Base-by-base conservation (phyloP, 129 eudicot species). In the Helichrysum umbraculigerum region DNA sequence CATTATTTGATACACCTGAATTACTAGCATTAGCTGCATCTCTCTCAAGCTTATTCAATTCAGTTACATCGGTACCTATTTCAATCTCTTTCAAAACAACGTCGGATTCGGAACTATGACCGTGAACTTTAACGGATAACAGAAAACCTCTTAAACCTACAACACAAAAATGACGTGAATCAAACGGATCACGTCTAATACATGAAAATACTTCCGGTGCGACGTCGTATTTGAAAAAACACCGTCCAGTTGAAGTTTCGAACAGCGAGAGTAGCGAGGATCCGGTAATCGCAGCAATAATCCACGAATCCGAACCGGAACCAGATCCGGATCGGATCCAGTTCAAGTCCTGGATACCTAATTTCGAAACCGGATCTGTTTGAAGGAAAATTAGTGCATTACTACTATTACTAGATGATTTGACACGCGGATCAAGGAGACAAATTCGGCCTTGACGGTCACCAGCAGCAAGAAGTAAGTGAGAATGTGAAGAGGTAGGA, bases 391-490 rank as follows among this genome's bases (percentile, higher is more conserved):
- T 72, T 65, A 20, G 82, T 47, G 54, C 12, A 14, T 47, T 47
- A 47, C 54, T 47, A 14, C 3, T 47, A 47, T 47, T 47, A 47
- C 54, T 47, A 47, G 54, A 47, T 47, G 54, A 47, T 47, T 47
- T 86, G 65, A 73, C 67, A 57, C 89, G 88, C 68, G 87, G 87
- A 75, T 91, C 96, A 19, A 95, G 72, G 68, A 95, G 86, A 5
- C 86, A 79, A 16, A 95, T 82, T 12, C 99, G 92, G 29, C 99
- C 99, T 25, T 89, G 97, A 41, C 96, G 96, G 72, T 95, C 99
- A 54, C 99, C 99, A 77, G 87, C 93, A 42, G 97, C 90, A 70
- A 95, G 86, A 66, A 83, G 81, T 10, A 91, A 87, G 78, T 89
- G 94, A 25, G 87, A 83, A 34, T 87, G 80, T 4, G 91, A 68